Conservation (phyloP, 2,329 filamentous ascomycete genomes). For the Clathrospora elynae region DNA sequence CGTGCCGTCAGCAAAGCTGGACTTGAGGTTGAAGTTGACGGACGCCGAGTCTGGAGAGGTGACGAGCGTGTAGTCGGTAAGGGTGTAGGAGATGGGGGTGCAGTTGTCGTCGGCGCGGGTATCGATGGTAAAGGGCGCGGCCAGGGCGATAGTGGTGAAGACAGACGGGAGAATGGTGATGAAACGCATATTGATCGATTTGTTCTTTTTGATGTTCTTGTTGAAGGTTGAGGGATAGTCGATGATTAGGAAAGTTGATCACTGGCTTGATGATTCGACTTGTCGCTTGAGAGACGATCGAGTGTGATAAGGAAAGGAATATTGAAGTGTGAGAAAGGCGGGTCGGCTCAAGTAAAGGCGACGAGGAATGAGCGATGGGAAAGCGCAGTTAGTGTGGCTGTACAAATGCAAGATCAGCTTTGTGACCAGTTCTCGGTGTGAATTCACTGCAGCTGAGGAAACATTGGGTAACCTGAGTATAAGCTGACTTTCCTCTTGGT, state of each 20-base stretch:
- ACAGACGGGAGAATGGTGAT: constrained; percentile 15
- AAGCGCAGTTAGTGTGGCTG: constrained; percentile 1
- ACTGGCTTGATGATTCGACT: no score
- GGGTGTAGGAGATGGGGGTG: constrained; percentile 31
- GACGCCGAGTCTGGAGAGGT: constrained; percentile 16
- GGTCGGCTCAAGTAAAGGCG: neutral
- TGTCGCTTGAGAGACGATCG: no score
- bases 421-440: constrained; percentile 4
- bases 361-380: neutral
- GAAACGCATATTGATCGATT: constrained; percentile 14
- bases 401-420: constrained; percentile 2
- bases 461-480: constrained; percentile 16
- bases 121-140: constrained; percentile 19
- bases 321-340: neutral
- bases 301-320: no score
- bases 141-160: constrained; percentile 28
- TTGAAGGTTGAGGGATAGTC: neutral
- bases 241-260: neutral
- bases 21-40: constrained; percentile 35
- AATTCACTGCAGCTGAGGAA: constrained; percentile 12
- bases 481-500: constrained; percentile 14
- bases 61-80: constrained; percentile 29
- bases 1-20: constrained; percentile 22
- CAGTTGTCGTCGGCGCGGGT: constrained; percentile 21
- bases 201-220: neutral